A percentile compares a stretch with the other conserved stretches of the same genome.
phyloP scores from a whole-genome alignment of 257 asterid genomes.

The Lavandula angustifolia region DNA sequence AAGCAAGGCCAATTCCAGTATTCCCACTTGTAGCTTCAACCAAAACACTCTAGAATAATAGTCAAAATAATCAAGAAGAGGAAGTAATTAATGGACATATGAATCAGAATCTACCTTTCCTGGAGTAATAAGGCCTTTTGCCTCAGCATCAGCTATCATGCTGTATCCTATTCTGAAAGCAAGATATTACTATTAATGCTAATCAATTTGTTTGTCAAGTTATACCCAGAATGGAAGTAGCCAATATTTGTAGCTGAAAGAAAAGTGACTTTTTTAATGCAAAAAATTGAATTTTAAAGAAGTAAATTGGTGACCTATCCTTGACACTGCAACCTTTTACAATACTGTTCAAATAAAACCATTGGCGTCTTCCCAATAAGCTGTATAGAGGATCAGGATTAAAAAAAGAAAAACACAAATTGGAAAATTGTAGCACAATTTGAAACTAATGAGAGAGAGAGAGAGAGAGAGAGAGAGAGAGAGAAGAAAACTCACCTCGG shows the following conservation, averaged over 20 bases:
- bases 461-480: neutral
- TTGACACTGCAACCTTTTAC: slow-evolving; percentile 83
- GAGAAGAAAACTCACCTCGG: slow-evolving; percentile 49
- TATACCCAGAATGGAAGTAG: neutral
- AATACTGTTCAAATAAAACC: slow-evolving; percentile 74
- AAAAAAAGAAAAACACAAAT: slow-evolving; percentile 8
- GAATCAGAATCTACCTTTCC: slow-evolving; percentile 59
- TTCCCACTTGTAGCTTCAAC: slow-evolving; percentile 98
- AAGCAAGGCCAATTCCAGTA: slow-evolving; percentile 95
- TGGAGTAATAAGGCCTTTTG: slow-evolving; percentile 74
- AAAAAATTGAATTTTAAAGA: slow-evolving; percentile 5
- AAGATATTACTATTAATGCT: slow-evolving; percentile 28
- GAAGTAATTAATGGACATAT: neutral
- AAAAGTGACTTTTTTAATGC: neutral
- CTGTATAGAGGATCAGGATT: slow-evolving; percentile 40
- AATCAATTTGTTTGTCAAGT: neutral
- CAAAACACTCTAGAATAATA: slow-evolving; percentile 65
- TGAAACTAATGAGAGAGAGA: neutral
- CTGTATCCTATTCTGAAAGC: slow-evolving; percentile 77
- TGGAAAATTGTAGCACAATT: neutral
- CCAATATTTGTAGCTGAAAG: neutral
- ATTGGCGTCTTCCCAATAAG: slow-evolving; percentile 89
- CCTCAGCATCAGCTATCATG: slow-evolving; percentile 85
- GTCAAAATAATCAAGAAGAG: neutral
- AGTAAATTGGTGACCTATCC: slow-evolving; percentile 62